Evolutionary conservation across 177 flowering plant genomes (phyloP).

Genomic region (Tripterygium wilfordii): DNA sequence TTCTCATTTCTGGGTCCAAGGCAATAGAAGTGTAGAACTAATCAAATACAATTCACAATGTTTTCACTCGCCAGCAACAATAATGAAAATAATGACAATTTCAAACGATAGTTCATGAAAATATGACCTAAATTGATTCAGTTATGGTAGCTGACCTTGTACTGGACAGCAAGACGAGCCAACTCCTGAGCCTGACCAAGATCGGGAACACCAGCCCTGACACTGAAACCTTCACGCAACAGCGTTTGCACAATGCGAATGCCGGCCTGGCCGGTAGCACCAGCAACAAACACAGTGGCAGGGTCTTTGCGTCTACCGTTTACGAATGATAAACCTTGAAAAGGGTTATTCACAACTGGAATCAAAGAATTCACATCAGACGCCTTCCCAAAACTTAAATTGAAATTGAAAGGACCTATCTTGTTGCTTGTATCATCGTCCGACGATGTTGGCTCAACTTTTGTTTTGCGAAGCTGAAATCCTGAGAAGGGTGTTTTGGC

Average conservation of each 20-base stretch:
- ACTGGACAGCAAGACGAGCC: slow-evolving; percentile 68
- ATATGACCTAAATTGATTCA: too few relatives aligned
- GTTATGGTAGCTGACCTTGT: slow-evolving; percentile 71
- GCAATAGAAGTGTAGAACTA: too few relatives aligned
- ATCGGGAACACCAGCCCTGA: slow-evolving; percentile 88
- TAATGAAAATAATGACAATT: too few relatives aligned
- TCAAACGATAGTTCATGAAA: too few relatives aligned
- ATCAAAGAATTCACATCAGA: slow-evolving; percentile 57
- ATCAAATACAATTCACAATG: too few relatives aligned
- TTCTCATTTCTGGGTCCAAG: too few relatives aligned
- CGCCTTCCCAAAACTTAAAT: slow-evolving; percentile 47
- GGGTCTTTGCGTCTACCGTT: slow-evolving; percentile 62
- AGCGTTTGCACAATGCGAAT: slow-evolving; percentile 70
- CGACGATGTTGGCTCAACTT: slow-evolving; percentile 13
- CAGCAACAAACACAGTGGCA: slow-evolving; percentile 83
- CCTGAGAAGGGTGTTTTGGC: slow-evolving; percentile 32
- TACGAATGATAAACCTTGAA: slow-evolving; percentile 43
- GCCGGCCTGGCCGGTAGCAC: slow-evolving; percentile 87
- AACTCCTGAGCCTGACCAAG: slow-evolving; percentile 82
- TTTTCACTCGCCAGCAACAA: too few relatives aligned
- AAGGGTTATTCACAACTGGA: slow-evolving; percentile 41
- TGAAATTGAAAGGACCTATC: slow-evolving; percentile 38
- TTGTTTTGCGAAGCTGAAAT: slow-evolving; percentile 34
- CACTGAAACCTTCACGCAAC: slow-evolving; percentile 71
- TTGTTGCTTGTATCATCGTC: slow-evolving; percentile 12